A percentile compares a stretch with the other conserved stretches of the same genome.
Conservation (phyloP, 2,329 filamentous ascomycete genomes). For the Stagonosporopsis vannaccii region DNA sequence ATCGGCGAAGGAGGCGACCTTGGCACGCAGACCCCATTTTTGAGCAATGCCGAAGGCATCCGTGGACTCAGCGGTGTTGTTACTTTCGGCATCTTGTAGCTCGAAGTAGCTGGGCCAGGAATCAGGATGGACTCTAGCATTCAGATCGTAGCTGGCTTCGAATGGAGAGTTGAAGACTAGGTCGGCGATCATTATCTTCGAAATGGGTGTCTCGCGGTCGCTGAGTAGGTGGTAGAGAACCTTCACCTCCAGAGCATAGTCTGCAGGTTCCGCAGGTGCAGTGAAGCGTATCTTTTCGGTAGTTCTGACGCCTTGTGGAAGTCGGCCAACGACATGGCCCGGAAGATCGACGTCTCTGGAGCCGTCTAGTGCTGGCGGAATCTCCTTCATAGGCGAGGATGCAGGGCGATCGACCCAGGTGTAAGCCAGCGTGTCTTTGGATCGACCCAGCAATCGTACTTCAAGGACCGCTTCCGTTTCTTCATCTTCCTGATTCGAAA, state of each 20-base stretch:
- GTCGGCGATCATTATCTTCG: constrained; percentile 73
- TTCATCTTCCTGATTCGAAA: constrained; percentile 85
- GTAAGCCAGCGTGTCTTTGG: constrained; percentile 55
- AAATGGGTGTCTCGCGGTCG: constrained; percentile 81
- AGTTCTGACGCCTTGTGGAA: constrained; percentile 40
- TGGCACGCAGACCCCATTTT: constrained; percentile 78
- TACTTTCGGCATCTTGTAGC: constrained; percentile 55
- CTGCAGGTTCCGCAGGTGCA: constrained; percentile 54
- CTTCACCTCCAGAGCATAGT: constrained; percentile 75
- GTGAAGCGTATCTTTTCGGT: constrained; percentile 50
- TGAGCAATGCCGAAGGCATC: constrained; percentile 73
- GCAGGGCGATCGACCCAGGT: constrained; percentile 55
- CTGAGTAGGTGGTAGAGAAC: constrained; percentile 80
- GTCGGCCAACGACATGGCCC: constrained; percentile 47
- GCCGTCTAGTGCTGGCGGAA: constrained; percentile 31
- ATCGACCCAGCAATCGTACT: constrained; percentile 68
- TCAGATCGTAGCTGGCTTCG: constrained; percentile 88
- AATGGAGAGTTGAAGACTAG: constrained; percentile 83
- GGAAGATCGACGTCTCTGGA: constrained; percentile 43
- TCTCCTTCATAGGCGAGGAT: constrained; percentile 42
- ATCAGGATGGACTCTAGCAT: constrained; percentile 77
- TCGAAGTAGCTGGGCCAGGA: constrained; percentile 90
- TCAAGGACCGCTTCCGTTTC: constrained; percentile 76
- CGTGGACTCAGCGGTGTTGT: constrained; percentile 42
- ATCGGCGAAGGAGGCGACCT: constrained; percentile 76